Evolutionary conservation across 2,329 filamentous ascomycete species (phyloP), one percentile per base, ranked within the genome.

Genomic region (Penicillium sp.): DNA sequence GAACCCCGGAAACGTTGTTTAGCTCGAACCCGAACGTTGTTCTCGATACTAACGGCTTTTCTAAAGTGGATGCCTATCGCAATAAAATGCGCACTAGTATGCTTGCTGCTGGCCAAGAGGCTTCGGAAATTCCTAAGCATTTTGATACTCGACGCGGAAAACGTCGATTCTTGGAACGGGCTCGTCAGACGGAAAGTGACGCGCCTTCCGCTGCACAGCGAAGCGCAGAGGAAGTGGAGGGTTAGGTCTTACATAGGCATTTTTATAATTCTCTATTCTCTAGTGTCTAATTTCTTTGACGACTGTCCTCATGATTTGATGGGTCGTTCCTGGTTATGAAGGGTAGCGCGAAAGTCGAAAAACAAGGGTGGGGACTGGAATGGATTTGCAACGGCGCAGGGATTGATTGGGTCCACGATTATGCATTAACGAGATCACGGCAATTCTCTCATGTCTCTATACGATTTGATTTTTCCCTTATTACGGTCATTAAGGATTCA

Each of bases 111-210:
- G 90, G 90, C 68, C 88, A 91, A 69, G 91, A 96, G 60, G 83
- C 91, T 45, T 81, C 84, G 55, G 82, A 84, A 21, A 86, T 90
- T 26, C 90, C 90, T 24, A 88, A 91, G 53, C 92, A 97, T 76
- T 96, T 93, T 70, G 92, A 97, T 77, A 95, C 90, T 3, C 86
- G 93, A 44, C 85, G 88, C 21, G 93, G 93, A 56, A 97, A 96
- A 81, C 84, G 90, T 64, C 83, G 80, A 68, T 92, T 88, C 84
- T 81, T 82, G 54, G 87, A 90, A 55, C 72, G 71, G 13, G 66
- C 65, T 45, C 66, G 66, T 35, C 61, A 60, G 10, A 24, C 62
- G 27, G 63, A 62, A 45, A 58, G 56, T 19, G 62, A 65, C 13
- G 60, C 57, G 11, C 64, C 65, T 33, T 70, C 69, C 51, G 69